Evolutionary conservation across 192 early-diverging fungal genomes (phyloP).

Genomic region (Coemansia sp.): DNA sequence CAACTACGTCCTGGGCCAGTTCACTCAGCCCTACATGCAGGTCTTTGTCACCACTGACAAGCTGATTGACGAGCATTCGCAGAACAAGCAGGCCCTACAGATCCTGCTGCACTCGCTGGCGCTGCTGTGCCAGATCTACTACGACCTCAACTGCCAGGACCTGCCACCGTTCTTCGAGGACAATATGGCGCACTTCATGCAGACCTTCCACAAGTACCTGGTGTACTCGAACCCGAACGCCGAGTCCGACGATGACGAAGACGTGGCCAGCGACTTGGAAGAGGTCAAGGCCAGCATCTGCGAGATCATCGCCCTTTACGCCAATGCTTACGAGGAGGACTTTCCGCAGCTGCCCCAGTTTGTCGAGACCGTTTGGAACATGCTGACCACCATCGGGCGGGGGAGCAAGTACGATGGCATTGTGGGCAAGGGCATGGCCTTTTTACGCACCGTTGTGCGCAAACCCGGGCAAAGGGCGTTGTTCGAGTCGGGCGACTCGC

Average conservation of each 20-base stretch:
- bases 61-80: slow-evolving; percentile 68
- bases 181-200: slow-evolving; percentile 80
- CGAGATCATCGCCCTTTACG: slow-evolving; percentile 89
- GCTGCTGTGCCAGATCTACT: slow-evolving; percentile 86
- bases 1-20: slow-evolving; percentile 86
- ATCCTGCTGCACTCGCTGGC: slow-evolving; percentile 74
- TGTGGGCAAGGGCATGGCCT: slow-evolving; percentile 86
- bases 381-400: slow-evolving; percentile 73
- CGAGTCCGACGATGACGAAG: slow-evolving; percentile 71
- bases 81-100: slow-evolving; percentile 64
- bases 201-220: slow-evolving; percentile 86
- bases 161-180: slow-evolving; percentile 97
- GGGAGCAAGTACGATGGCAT: slow-evolving; percentile 82
- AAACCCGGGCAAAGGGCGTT: slow-evolving; percentile 68
- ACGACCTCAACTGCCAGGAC: slow-evolving; percentile 95
- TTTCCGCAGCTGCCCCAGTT: slow-evolving; percentile 80
- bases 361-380: slow-evolving; percentile 82
- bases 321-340: slow-evolving; percentile 87
- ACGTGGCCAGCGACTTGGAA: slow-evolving; percentile 78
- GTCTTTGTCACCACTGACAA: slow-evolving; percentile 82
- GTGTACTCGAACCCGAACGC: slow-evolving; percentile 74
- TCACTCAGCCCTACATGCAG: slow-evolving; percentile 77
- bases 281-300: slow-evolving; percentile 93
- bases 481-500: slow-evolving; percentile 70
- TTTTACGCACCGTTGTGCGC: slow-evolving; percentile 85